Evolutionary conservation across 805 yeast genomes (phyloP), one percentile per base, ranked within the genome.

Genomic region (Candida parachauliodes): DNA sequence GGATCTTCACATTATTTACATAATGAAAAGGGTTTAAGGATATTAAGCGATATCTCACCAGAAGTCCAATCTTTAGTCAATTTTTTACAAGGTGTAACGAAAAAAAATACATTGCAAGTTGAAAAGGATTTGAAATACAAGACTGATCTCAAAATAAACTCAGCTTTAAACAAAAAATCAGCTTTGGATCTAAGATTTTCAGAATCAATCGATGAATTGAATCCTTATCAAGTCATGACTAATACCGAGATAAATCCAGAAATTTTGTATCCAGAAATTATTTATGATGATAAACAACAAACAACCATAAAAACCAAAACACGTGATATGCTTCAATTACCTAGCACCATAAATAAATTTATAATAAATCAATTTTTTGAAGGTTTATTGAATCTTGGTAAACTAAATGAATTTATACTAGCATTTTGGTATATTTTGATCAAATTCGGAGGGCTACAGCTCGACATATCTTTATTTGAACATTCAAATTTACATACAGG

Each of bases 21-120:
- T 40, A 44, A 55, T 24, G 50, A 55, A 38, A 52, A 47, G 19
- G 71, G 60, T 1, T 49, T 68, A 32, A 36, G 46, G 18, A 62
- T 60, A 31, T 46, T 66, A 31, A 46, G 45, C 17, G 45, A 49
- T 6, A 64, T 69, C 68, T 50, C 58, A 39, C 64, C 68, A 5
- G 68, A 64, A 34, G 44, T 63, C n/a, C 47, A 46, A 3, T 18
- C 34, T 4, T 29, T 59, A 38, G 35, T 49, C 17, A 26, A 45
- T 5, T 52, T 39, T 36, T 38, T 45, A 15, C 18, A 17, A 25
- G 29, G 8, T 12, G 36, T 34, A 2, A 32, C 37, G 11, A 36
- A 28, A 7, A 18, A 23, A 12, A 30, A 32, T 3, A 16, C 28
- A 8, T 5, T 32, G 3, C 16, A 32, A 24, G 35, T 24, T 17